These are phyloP conservation scores for Umbilicus rupestris DNA, from an alignment of 164 flowering plant genomes.

Conservation along the genomic window DNA sequence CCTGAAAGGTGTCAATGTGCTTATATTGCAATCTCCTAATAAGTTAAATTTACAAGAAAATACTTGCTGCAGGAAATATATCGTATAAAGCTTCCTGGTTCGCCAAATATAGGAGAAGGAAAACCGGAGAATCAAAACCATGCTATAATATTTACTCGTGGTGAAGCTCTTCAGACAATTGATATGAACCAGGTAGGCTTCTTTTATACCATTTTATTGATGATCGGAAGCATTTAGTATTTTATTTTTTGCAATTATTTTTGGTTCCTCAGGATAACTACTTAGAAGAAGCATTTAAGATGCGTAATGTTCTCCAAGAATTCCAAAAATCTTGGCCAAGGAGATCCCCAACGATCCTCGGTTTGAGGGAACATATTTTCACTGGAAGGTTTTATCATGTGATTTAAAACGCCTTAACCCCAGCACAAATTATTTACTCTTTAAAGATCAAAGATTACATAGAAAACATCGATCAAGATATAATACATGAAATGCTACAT, in stretches of 20 bases:
- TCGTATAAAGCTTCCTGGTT: slow-evolving; percentile 90
- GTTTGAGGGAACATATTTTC: slow-evolving; percentile 84
- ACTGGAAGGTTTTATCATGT: slow-evolving; percentile 65
- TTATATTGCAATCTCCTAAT: too few species aligned
- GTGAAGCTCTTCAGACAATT: slow-evolving; percentile 88
- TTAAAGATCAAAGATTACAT: neutral
- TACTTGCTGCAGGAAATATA: slow-evolving; percentile 51
- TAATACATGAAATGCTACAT: neutral
- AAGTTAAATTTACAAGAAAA: neutral
- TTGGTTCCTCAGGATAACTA: slow-evolving; percentile 57
- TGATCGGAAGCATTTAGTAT: neutral
- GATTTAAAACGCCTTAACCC: neutral
- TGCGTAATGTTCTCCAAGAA: slow-evolving; percentile 85
- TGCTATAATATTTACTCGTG: slow-evolving; percentile 89
- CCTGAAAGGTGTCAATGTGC: neutral
- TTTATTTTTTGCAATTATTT: slow-evolving; percentile 6
- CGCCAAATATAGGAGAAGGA: slow-evolving; percentile 89
- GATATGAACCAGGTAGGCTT: slow-evolving; percentile 87
- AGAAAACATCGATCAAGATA: neutral
- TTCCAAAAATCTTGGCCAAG: slow-evolving; percentile 39
- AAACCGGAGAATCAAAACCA: slow-evolving; percentile 96
- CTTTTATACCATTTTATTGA: neutral
- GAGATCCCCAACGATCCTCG: slow-evolving; percentile 62
- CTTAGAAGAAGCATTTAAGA: slow-evolving; percentile 84
- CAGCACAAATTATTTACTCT: neutral